Evolutionary conservation across 148 eudicot genomes (phyloP).

Genomic region (Vaccinium corymbosum): DNA sequence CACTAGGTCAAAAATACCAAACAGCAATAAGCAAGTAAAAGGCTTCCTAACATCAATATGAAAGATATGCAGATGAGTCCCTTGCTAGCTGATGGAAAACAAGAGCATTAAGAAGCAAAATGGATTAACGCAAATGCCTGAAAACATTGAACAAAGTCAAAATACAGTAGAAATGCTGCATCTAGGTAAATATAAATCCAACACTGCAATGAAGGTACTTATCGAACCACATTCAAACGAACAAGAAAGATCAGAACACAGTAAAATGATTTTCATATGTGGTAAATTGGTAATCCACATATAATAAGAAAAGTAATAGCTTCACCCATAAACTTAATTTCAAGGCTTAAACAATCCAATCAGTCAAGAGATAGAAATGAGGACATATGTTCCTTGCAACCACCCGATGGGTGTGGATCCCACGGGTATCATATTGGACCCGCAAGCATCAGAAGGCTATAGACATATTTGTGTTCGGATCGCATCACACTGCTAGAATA

Average conservation of each 20-base stretch:
- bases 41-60: neutral
- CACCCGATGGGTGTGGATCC: no score
- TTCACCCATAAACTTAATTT: neutral
- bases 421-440: no score
- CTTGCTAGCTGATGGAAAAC: neutral
- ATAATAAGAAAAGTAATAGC: neutral
- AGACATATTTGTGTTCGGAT: no score
- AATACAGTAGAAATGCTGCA: neutral
- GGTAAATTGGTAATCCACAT: neutral
- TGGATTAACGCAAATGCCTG: neutral
- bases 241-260: neutral
- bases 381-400: neutral
- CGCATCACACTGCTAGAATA: no score
- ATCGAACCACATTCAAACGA: neutral
- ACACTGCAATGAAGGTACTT: neutral
- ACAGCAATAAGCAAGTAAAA: constrained; percentile 9
- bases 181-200: neutral
- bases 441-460: no score
- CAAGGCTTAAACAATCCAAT: neutral
- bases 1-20: neutral
- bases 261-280: neutral
- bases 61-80: neutral
- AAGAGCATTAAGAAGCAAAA: neutral
- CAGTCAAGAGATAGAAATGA: neutral
- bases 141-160: neutral